Base-by-base conservation (phyloP, 2,329 filamentous ascomycete species). In the Colletotrichum limetticola region DNA sequence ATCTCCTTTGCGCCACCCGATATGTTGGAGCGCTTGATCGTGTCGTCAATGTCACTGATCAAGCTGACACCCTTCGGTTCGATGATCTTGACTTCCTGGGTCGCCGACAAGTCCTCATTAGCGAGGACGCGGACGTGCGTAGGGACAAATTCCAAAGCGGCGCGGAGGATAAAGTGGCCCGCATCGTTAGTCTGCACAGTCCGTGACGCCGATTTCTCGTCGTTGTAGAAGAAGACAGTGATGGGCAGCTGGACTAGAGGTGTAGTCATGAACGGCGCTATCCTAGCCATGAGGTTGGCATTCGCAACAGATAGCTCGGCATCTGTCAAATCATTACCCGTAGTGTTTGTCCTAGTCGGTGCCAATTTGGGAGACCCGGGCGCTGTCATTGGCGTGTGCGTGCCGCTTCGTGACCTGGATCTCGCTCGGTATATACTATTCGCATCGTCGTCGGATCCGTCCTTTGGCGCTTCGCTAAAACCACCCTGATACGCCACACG, bases 31-130 rank as follows among this genome's bases (percentile, higher is more conserved):
- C 95, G 93, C 82, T 99, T 99, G 80, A 99, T 92, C 0, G 97
- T 99, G 82, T 99, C 97, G 79, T 99, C 97, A 75, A 99, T 97
- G 80, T 99, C 97, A 80, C 95, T 98, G 80, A 99, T 98, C 71
- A 99, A 80, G 81, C 95, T 98, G 74, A 99, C 90, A 53, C 97
- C 97, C 26, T 86, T 86, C 0, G 93, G 90, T 71, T 96, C 93
- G 4, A 93, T 95, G 63, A 98, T 86, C 53, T 91, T 87, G 57
- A 99, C 88, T 68, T 94, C 89, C 75, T 97, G 93, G 1, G 93
- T 94, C 0, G 92, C 92, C 19, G 95, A 97, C 4, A 99, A 86
- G 71, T 92, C 89, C 78, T 98, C 95, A 14, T 93, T 95, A 6
- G 95, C 96, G 22, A 99, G 84, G 1, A 99, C 93, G 56, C 95